Conservation (phyloP, 257 asterid species). For the Buddleja alternifolia region DNA sequence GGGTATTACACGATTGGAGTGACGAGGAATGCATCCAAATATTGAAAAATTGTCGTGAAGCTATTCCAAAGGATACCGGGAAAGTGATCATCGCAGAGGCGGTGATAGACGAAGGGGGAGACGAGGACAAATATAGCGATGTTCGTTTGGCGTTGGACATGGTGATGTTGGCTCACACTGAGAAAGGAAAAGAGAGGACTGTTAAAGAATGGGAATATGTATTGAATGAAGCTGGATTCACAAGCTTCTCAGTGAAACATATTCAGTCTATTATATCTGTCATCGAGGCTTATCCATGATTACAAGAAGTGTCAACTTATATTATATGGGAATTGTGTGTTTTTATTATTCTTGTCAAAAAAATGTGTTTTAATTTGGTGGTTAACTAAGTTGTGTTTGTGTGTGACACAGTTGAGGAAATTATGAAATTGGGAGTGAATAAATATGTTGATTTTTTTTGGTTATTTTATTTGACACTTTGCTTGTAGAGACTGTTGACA, state of each 20-base stretch:
- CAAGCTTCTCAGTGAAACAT: constrained; percentile 34
- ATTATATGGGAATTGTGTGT: too few relatives aligned
- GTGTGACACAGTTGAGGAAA: too few relatives aligned
- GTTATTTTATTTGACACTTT: too few relatives aligned
- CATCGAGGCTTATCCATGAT: constrained; percentile 59
- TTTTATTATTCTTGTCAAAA: too few relatives aligned
- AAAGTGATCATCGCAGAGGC: constrained; percentile 75
- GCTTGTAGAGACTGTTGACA: too few relatives aligned
- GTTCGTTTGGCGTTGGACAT: constrained; percentile 60
- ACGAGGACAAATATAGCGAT: constrained; percentile 32
- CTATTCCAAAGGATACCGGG: constrained; percentile 44
- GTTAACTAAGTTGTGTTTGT: too few relatives aligned
- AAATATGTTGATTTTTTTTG: too few relatives aligned
- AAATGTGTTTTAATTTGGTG: not conserved
- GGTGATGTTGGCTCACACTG: constrained; percentile 80
- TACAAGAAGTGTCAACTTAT: too few relatives aligned
- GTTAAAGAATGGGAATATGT: constrained; percentile 53
- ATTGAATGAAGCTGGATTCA: constrained; percentile 54
- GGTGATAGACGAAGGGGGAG: constrained; percentile 39
- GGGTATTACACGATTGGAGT: constrained; percentile 78
- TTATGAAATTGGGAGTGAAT: too few relatives aligned
- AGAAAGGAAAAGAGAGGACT: constrained; percentile 61
- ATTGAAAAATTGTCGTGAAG: constrained; percentile 55
- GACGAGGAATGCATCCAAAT: constrained; percentile 66
- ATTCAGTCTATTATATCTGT: constrained; percentile 38